Evolutionary conservation across 345 rosid species (phyloP), one percentile per base, ranked within the genome.

Genomic region (Limnanthes douglasii): DNA sequence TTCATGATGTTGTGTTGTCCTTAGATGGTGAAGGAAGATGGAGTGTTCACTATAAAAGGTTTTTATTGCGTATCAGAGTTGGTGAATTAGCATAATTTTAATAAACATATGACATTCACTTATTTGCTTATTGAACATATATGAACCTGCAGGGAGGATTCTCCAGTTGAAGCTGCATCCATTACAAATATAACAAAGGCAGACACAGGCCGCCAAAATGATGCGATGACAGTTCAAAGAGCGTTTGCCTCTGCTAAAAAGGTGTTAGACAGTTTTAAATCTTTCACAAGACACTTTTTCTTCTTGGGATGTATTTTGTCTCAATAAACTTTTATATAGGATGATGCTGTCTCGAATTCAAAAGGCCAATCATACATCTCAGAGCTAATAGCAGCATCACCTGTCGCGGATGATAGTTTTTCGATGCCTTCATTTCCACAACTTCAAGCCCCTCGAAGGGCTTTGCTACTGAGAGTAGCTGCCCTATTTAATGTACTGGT

Each of bases 11-110:
- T 37, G 82, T 90, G 39, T 68, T 90, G 65, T 90, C 99, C 46
- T 56, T 90, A 64, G 76, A 85, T 54, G 99, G 99, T 26, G 99
- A 90, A 73, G 99, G 99, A 27, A 80, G 92, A 34, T 90, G 96
- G 88, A 62, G 45, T 21, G 88, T 90, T 54, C 84, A 65, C 37
- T 57, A 73, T 61, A 78, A 73, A 69, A 75, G 94, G 99, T 90
- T 56, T 37, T 23, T 36, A 19, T 23, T 31, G 28, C 36, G 55
- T 41, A 28, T 47, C 29, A 17, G 16, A 16, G 15, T 46, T 27
- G 58, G 11, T 26, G 29, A 33, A 43, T 25, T 34, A 22, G 27
- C 23, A 30, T n/a, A n/a, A n/a, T n/a, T n/a, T n/a, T n/a, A n/a
- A n/a, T n/a, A n/a, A n/a, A n/a, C n/a, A n/a, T n/a, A n/a, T n/a